phyloP scores from a whole-genome alignment of 2,329 filamentous ascomycete species.

The Dactylellina leptospora region DNA sequence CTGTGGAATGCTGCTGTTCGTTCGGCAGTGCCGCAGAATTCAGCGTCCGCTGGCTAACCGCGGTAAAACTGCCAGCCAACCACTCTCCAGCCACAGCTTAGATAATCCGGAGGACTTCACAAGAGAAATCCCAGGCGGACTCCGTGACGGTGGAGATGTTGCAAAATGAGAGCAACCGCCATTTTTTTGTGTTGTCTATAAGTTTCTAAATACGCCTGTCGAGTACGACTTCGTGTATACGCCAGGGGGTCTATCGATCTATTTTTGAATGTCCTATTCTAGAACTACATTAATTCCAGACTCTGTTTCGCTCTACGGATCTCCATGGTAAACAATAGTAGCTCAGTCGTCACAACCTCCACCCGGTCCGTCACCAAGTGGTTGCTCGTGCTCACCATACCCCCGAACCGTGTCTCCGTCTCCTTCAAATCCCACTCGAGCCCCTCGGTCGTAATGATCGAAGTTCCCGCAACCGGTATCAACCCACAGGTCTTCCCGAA shows the following conservation, averaged over 20 bases:
- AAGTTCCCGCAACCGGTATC: constrained; percentile 80
- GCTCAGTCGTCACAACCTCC: constrained; percentile 70
- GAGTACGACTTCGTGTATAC: no score
- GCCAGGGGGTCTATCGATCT: no score
- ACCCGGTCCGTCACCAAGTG: constrained; percentile 72
- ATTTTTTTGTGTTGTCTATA: constrained; percentile 33
- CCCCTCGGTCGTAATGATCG: constrained; percentile 79
- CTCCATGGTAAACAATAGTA: constrained; percentile 79
- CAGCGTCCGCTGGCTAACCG: constrained; percentile 26
- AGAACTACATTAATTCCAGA: no score
- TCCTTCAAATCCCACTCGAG: constrained; percentile 89
- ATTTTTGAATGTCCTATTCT: no score
- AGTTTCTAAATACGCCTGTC: neutral
- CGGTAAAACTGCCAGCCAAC: constrained; percentile 18
- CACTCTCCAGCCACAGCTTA: constrained; percentile 26
- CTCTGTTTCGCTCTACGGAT: constrained; percentile 60
- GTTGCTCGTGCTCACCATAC: constrained; percentile 80
- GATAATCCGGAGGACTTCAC: constrained; percentile 38
- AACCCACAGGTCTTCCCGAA: constrained; percentile 85
- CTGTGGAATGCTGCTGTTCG: constrained; percentile 41
- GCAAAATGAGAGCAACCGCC: neutral
- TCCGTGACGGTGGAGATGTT: constrained; percentile 26
- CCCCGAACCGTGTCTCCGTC: constrained; percentile 81
- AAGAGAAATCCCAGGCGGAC: neutral
- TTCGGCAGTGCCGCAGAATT: neutral